Evolutionary conservation across 495 filamentous ascomycete genomes (phyloP).

Genomic region (Talaromyces ruber): DNA sequence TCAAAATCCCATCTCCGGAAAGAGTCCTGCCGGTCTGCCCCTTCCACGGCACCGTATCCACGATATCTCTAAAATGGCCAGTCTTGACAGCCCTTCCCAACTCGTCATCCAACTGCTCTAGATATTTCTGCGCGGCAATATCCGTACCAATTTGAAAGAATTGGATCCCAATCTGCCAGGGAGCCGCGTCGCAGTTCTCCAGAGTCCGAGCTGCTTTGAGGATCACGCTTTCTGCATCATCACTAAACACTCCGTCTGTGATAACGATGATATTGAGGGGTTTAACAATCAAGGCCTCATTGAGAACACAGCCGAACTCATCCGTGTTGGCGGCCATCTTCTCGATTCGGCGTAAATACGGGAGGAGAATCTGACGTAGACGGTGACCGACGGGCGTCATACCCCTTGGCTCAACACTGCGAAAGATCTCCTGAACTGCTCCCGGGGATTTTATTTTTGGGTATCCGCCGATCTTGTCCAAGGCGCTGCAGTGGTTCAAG

Average conservation of each 20-base stretch:
- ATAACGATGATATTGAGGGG: conserved; percentile 92
- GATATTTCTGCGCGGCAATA: conserved; percentile 47
- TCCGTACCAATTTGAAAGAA: conserved; percentile 95
- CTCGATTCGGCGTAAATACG: conserved; percentile 49
- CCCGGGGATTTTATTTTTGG: conserved; percentile 43
- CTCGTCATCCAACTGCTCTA: conserved; percentile 73
- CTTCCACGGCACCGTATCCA: conserved; percentile 81
- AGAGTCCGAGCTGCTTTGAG: conserved; percentile 57
- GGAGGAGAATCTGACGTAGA: conserved; percentile 63
- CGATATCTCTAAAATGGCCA: conserved; percentile 70
- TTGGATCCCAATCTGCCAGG: conserved; percentile 89
- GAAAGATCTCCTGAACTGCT: conserved; percentile 60
- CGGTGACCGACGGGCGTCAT: conserved; percentile 70
- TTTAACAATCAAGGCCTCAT: conserved; percentile 37
- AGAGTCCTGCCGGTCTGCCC: conserved; percentile 31
- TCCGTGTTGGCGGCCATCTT: conserved; percentile 32
- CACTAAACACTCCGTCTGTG: conserved; percentile 80
- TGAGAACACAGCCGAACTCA: conserved; percentile 17
- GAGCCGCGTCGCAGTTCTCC: conserved; percentile 61
- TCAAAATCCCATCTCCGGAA: conserved; percentile 66
- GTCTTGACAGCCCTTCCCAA: conserved; percentile 42
- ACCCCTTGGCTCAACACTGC: conserved; percentile 50
- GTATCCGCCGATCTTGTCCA: conserved; percentile 33
- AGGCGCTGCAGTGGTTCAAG: conserved; percentile 53
- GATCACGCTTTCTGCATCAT: conserved; percentile 71